Percentiles rank a stretch among this genome's conserved stretches.
Evolutionary conservation across 441 rosid species (phyloP).

Genomic region (Euphorbia celastroides): DNA sequence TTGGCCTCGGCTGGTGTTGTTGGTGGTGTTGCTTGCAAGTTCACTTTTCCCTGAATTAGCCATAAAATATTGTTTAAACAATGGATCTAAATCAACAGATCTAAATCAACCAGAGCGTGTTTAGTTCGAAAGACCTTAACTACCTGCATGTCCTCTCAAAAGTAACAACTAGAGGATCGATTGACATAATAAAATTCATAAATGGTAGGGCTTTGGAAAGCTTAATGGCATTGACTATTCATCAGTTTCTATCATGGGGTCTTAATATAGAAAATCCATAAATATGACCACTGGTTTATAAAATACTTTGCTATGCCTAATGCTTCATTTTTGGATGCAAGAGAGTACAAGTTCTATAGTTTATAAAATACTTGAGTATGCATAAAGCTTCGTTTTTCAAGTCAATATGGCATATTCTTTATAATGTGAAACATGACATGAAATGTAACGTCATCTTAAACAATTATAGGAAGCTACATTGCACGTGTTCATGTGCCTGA

Average conservation of each 20-base stretch:
- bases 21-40: conserved; percentile 46
- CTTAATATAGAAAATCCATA: neutral
- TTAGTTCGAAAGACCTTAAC: neutral
- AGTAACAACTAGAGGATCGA: neutral
- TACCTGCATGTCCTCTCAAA: neutral
- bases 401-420: neutral
- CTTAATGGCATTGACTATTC: neutral
- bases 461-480: neutral
- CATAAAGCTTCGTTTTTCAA: neutral
- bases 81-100: neutral
- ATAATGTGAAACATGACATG: neutral
- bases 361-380: neutral
- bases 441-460: neutral
- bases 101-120: neutral
- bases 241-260: neutral
- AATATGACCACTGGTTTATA: neutral
- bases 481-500: neutral
- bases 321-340: neutral
- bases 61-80: neutral
- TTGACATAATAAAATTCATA: neutral
- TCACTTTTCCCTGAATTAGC: conserved; percentile 42
- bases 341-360: neutral
- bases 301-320: neutral
- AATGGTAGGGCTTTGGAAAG: neutral
- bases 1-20: conserved; percentile 55